A percentile compares a stretch with the other conserved stretches of the same genome.
Evolutionary conservation across 805 yeast species (phyloP).

Genomic region (Isabelozyma pseudorhagii): DNA sequence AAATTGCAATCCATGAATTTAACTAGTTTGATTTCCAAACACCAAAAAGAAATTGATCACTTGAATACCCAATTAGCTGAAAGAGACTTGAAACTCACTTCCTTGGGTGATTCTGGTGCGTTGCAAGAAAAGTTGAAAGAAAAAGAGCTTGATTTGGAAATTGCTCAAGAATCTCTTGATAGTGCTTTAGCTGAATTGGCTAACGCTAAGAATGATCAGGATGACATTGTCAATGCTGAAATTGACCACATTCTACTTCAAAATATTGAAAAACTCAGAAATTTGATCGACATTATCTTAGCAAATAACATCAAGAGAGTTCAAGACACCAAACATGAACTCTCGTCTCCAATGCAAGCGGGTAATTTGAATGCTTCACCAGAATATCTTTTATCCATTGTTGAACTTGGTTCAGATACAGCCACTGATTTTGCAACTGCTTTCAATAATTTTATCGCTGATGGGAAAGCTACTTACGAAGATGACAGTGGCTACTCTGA

Average conservation of each 20-base stretch:
- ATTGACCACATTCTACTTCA: slow-evolving; percentile 50
- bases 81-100: slow-evolving; percentile 19
- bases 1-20: slow-evolving; percentile 63
- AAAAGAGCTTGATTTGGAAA: slow-evolving; percentile 76
- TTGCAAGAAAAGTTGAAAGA: slow-evolving; percentile 51
- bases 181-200: slow-evolving; percentile 63
- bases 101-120: slow-evolving; percentile 21
- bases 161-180: slow-evolving; percentile 76
- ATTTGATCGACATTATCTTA: slow-evolving; percentile 67
- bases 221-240: slow-evolving; percentile 54
- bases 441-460: slow-evolving; percentile 72
- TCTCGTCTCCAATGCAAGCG: slow-evolving; percentile 78
- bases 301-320: slow-evolving; percentile 66
- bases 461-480: slow-evolving; percentile 52
- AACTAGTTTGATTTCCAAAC: slow-evolving; percentile 55
- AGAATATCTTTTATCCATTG: slow-evolving; percentile 59
- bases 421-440: slow-evolving; percentile 80
- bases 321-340: slow-evolving; percentile 67
- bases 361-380: slow-evolving; percentile 78
- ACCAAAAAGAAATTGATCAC: slow-evolving; percentile 58
- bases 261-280: slow-evolving; percentile 47
- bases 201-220: slow-evolving; percentile 45
- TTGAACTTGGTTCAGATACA: slow-evolving; percentile 65
- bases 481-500: slow-evolving; percentile 55
- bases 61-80: slow-evolving; percentile 47